Conservation (phyloP, 1,284 basidiomycete species). For the Kalmanozyma brasiliensis region DNA sequence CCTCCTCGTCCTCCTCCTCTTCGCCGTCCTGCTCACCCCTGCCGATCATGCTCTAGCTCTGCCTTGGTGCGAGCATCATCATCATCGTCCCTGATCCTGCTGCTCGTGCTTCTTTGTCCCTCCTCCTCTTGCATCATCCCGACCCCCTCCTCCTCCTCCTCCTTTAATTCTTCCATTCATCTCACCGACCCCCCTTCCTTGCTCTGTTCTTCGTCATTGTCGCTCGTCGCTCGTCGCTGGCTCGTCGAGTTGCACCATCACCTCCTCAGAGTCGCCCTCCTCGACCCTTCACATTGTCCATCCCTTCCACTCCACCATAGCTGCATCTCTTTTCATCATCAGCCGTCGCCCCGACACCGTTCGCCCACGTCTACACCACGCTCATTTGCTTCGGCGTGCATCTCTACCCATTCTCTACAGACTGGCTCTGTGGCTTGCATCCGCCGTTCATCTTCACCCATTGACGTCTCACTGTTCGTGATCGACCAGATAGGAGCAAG, state of each 20-base stretch:
- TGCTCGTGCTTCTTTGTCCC: not conserved
- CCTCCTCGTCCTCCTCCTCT: not conserved
- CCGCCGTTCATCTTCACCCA: constrained; percentile 5
- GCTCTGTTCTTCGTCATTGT: constrained; percentile 1
- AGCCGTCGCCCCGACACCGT: constrained; percentile 4
- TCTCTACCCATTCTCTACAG: too few species aligned
- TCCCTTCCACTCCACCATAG: not conserved
- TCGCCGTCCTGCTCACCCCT: too few species aligned
- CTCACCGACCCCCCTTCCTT: not conserved
- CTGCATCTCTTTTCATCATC: too few species aligned
- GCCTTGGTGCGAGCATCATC: not conserved
- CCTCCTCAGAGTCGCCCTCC: too few species aligned
- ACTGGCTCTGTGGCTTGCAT: constrained; percentile 43
- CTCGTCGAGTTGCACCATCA: constrained; percentile 18
- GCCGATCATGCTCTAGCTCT: not conserved
- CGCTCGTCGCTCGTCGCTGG: constrained; percentile 26
- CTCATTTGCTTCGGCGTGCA: constrained; percentile 2
- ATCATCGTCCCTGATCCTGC: constrained; percentile 2
- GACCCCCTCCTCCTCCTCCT: not conserved
- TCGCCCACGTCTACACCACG: constrained; percentile 13
- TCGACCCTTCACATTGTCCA: too few species aligned
- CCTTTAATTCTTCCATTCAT: not conserved
- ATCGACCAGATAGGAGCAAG: too few species aligned
- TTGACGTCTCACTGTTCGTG: too few species aligned
- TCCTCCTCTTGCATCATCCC: too few species aligned